These are phyloP conservation scores for Plantago coronopus DNA, from an alignment of 305 asterid species.

Conservation along the genomic window DNA sequence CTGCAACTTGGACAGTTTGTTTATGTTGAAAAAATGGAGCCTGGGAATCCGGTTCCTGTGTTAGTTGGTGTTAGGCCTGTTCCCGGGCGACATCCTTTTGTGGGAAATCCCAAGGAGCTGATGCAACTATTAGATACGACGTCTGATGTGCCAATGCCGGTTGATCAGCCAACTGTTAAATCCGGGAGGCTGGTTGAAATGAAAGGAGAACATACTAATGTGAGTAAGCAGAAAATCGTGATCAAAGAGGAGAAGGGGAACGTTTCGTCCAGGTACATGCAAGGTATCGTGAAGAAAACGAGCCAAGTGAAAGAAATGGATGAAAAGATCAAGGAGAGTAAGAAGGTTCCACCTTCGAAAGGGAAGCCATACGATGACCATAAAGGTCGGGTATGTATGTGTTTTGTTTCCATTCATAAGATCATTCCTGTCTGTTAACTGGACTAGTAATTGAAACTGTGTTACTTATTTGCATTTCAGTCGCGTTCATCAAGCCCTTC, in stretches of 20 bases:
- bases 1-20: slow-evolving; percentile 74
- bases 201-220: slow-evolving; percentile 31
- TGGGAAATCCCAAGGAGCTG: slow-evolving; percentile 74
- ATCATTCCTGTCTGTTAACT: too few relatives aligned
- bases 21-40: slow-evolving; percentile 67
- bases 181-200: slow-evolving; percentile 19
- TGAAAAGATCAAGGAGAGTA: slow-evolving; percentile 33
- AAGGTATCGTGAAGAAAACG: slow-evolving; percentile 45
- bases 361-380: slow-evolving; percentile 51
- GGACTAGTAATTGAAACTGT: too few relatives aligned
- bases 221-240: slow-evolving; percentile 47
- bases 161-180: slow-evolving; percentile 28
- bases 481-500: slow-evolving; percentile 44
- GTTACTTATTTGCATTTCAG: slow-evolving; percentile 27
- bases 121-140: slow-evolving; percentile 68
- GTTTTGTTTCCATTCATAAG: not conserved
- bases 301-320: slow-evolving; percentile 37
- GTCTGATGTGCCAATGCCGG: slow-evolving; percentile 29
- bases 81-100: slow-evolving; percentile 77
- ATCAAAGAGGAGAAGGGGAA: slow-evolving; percentile 77
- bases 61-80: slow-evolving; percentile 69
- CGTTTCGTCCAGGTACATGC: slow-evolving; percentile 84
- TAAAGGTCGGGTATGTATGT: slow-evolving; percentile 55
- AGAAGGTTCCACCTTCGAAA: slow-evolving; percentile 32
- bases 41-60: slow-evolving; percentile 71